Percentiles rank a stretch among this genome's conserved stretches.
Evolutionary conservation across 495 filamentous ascomycete genomes (phyloP).

Genomic region (Amphirosellinia nigrospora): DNA sequence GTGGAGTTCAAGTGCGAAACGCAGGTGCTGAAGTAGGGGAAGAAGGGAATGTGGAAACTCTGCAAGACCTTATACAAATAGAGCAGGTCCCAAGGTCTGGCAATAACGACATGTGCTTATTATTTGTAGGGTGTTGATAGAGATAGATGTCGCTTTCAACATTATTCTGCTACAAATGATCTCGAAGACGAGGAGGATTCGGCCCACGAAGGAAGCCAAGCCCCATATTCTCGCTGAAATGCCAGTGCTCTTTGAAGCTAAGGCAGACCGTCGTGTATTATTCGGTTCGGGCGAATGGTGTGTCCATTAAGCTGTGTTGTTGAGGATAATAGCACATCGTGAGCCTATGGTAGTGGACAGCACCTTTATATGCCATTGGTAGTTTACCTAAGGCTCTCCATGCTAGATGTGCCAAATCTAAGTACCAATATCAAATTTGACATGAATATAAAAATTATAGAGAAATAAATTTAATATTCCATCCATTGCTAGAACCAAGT

Average conservation of each 20-base stretch:
- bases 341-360: neutral
- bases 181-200: neutral
- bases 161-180: neutral
- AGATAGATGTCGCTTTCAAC: neutral
- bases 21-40: neutral
- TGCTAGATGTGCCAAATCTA: neutral
- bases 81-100: neutral
- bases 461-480: neutral
- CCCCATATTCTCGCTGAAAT: neutral
- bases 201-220: neutral
- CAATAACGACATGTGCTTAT: neutral
- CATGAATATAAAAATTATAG: neutral
- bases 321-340: neutral
- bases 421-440: neutral
- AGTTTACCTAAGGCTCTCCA: neutral
- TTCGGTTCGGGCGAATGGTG: neutral
- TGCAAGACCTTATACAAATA: neutral
- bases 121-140: neutral
- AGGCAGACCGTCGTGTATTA: neutral
- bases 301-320: neutral
- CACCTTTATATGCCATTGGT: neutral
- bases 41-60: neutral
- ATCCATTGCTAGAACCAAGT: neutral
- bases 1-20: neutral
- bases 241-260: neutral